Conservation (phyloP, 2,329 filamentous ascomycete genomes). For the Tolypocladium ophioglossoides region DNA sequence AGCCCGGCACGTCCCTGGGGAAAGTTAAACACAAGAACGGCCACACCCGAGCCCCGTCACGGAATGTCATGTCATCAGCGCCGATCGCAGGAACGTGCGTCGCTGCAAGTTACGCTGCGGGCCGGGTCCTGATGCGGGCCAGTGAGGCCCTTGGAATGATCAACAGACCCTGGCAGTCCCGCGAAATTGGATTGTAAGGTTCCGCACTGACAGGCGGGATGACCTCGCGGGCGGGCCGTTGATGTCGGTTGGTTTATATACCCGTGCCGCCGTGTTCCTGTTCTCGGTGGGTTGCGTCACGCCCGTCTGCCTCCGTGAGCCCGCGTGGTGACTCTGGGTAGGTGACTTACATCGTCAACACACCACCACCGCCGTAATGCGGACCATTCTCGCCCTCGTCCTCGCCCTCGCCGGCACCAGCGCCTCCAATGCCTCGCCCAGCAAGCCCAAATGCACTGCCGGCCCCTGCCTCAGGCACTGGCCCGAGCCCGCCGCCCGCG, state of each 20-base stretch:
- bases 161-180: no score
- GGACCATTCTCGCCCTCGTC: not conserved
- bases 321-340: no score
- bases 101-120: no score
- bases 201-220: not conserved
- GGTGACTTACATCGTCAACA: not conserved
- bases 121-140: not conserved
- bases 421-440: not conserved
- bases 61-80: no score
- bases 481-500: slow-evolving; percentile 22
- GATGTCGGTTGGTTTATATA: not conserved
- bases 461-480: slow-evolving; percentile 17
- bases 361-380: not conserved
- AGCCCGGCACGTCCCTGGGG: no score
- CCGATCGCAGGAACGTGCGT: no score
- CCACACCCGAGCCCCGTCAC: no score
- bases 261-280: no score
- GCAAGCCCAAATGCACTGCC: not conserved
- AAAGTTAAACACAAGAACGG: no score
- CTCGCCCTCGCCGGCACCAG: not conserved
- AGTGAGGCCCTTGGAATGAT: not conserved
- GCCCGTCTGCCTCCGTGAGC: no score
- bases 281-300: no score
- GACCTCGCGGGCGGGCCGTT: not conserved
- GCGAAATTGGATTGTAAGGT: no score